Evolutionary conservation across 306 rosid genomes (phyloP).

Genomic region (Sesbania bispinosa): DNA sequence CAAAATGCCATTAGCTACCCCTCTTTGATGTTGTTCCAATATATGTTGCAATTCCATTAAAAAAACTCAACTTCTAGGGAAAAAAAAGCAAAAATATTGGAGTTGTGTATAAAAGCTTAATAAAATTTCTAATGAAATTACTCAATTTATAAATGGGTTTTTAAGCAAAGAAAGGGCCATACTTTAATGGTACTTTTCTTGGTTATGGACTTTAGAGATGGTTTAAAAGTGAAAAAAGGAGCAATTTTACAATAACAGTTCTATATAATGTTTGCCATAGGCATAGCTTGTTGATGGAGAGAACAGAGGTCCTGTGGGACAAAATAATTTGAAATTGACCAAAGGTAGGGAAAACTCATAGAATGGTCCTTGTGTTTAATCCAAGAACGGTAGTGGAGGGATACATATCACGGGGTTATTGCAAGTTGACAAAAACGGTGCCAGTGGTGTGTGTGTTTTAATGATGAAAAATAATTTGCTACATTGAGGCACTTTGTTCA

Average conservation of each 20-base stretch:
- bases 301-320: not conserved
- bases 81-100: too few relatives aligned
- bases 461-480: conserved; percentile 52
- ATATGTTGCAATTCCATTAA: too few relatives aligned
- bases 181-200: too few relatives aligned
- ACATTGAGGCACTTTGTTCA: conserved; percentile 36
- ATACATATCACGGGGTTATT: conserved; percentile 19
- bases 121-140: too few relatives aligned
- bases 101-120: too few relatives aligned
- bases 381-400: conserved; percentile 16
- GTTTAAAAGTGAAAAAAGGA: not conserved
- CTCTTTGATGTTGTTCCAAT: too few relatives aligned
- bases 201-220: too few relatives aligned
- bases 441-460: conserved; percentile 28
- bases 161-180: too few relatives aligned
- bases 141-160: too few relatives aligned
- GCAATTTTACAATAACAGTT: not conserved
- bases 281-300: not conserved
- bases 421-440: conserved; percentile 56
- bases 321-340: conserved; percentile 31
- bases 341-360: conserved; percentile 13
- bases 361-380: conserved; percentile 15
- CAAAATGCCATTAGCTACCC: too few relatives aligned
- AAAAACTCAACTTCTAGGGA: too few relatives aligned
- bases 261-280: not conserved